Conservation (phyloP, 2,329 filamentous ascomycete species). For the Magnaporthiopsis rhizophila region DNA sequence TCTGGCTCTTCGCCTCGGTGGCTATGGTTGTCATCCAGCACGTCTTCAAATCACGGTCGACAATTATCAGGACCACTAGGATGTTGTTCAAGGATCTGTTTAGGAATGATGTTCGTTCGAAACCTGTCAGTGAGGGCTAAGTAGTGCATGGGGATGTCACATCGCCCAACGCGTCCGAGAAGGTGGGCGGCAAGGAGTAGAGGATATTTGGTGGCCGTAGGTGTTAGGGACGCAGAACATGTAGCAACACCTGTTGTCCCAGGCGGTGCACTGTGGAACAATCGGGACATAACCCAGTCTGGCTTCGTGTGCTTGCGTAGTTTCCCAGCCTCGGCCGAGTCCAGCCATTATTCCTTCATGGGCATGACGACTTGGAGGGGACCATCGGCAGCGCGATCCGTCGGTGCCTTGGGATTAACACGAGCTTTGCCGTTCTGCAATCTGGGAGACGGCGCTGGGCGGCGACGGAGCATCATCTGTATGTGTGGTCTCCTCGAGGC, state of each 20-base stretch:
- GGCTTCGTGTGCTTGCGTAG: no score
- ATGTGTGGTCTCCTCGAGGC: background rate
- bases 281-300: no score
- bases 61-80: background rate
- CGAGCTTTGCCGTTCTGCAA: no score
- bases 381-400: no score
- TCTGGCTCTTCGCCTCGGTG: constrained; percentile 70
- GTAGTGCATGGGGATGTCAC: background rate
- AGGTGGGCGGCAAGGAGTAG: background rate
- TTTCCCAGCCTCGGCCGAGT: no score
- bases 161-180: background rate
- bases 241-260: background rate
- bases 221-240: background rate
- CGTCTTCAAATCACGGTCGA: constrained; percentile 62
- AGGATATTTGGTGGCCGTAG: background rate
- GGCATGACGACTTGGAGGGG: no score
- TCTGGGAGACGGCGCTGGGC: background rate
- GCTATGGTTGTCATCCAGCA: constrained; percentile 74
- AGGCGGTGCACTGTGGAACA: background rate
- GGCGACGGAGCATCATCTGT: background rate
- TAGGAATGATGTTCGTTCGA: background rate
- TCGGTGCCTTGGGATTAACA: no score
- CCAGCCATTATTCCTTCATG: no score
- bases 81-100: background rate
- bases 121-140: background rate